Base-by-base conservation (phyloP, 129 eudicot genomes). In the Apium graveolens region DNA sequence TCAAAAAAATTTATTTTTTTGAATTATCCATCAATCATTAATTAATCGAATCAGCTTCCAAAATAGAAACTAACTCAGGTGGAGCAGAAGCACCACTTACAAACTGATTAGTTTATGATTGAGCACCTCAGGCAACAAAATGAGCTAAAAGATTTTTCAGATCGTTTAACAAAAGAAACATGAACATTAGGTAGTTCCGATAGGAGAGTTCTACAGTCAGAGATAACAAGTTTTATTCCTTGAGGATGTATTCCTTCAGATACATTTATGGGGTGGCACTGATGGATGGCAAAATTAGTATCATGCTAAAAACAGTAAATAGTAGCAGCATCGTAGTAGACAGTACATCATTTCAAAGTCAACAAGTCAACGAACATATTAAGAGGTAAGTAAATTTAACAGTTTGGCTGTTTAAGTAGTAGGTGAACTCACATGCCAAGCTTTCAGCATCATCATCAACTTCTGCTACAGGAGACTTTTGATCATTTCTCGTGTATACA, bases 381-480 rank as follows among this genome's bases (percentile, higher is more conserved):
- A 41, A 72, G 49, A 38, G 27, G 27, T 10, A 14, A 41, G 16
- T 2, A 16, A 66, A 27, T 32, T 16, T 24, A 39, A 45, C 35
- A n/a, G 20, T 29, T 12, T 18, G 31, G 27, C 17, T 18, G 42
- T 57, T 65, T 11, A 34, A 80, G 18, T 41, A 26, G 26, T 63
- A 68, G 78, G 76, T 78, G 81, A 51, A 76, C 97, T 86, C 86
- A 96, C 99, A 96, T 46, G 97, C 82, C 84, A 96, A 88, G 80
- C 97, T 81, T 84, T 96, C 97, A 78, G 97, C 97, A 84, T 96
- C 99, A 76, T 96, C 97, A 78, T 92, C 99, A 78, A 86, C 90
- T 51, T 96, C 97, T 70, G 89, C 88, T 34, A 53, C 81, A 78
- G 91, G 88, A 81, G 93, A 70, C 70, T 86, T 96, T 83, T 90